Percentiles rank a stretch among this genome's conserved stretches.
Conservation (phyloP, 208 protist genomes). For the Chromosphaera perkinsii region DNA sequence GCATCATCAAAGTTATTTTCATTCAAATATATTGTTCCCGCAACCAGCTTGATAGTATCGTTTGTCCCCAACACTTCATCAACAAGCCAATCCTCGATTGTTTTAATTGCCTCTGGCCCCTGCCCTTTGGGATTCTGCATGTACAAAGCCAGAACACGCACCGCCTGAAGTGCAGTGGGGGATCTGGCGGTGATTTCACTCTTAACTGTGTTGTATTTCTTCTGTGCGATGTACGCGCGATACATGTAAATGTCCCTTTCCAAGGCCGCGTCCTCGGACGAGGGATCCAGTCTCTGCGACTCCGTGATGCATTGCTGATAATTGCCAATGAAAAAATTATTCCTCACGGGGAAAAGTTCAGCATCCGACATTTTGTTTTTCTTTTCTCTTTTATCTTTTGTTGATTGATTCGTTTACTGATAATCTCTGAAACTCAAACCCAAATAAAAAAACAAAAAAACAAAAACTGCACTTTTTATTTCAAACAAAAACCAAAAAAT, state of each 20-base stretch:
- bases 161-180: not conserved
- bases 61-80: slow-evolving; percentile 9
- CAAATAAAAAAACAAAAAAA: too few species aligned
- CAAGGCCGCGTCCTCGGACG: not conserved
- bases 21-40: not conserved
- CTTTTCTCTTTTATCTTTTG: too few species aligned
- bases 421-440: too few species aligned
- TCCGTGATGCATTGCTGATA: slow-evolving; percentile 8
- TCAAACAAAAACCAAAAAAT: too few species aligned
- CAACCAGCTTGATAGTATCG: not conserved
- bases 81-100: not conserved
- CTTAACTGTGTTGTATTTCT: slow-evolving; percentile 10
- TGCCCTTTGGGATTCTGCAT: slow-evolving; percentile 1
- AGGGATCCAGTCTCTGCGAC: not conserved
- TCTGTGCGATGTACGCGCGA: slow-evolving; percentile 20
- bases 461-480: too few species aligned
- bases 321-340: slow-evolving; percentile 23
- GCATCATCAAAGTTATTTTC: slow-evolving; percentile 6
- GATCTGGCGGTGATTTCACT: slow-evolving; percentile 5
- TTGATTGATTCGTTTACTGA: too few species aligned
- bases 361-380: too few species aligned
- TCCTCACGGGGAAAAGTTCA: slow-evolving; percentile 18
- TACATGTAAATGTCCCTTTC: slow-evolving; percentile 20
- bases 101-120: not conserved
- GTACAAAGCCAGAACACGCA: slow-evolving; percentile 12